These are phyloP conservation scores for Stentor coeruleus DNA, from an alignment of 73 alveolate species.

Conservation along the genomic window DNA sequence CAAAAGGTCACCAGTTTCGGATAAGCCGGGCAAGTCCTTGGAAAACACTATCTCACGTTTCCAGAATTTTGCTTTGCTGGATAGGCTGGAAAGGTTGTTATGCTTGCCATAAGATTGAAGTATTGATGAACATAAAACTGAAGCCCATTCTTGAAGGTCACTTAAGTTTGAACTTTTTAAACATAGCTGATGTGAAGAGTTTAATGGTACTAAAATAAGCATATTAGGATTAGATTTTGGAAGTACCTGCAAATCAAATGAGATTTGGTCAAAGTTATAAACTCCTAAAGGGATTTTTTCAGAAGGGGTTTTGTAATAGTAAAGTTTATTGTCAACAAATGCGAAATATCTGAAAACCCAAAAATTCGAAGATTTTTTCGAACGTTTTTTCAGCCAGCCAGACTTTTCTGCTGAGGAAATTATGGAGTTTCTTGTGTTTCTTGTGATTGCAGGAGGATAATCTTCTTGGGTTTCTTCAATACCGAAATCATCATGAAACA, in stretches of 20 bases:
- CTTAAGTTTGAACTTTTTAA: background rate
- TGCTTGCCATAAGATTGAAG: too few species aligned
- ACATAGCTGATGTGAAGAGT: background rate
- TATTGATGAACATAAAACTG: background rate
- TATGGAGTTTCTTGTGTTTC: background rate
- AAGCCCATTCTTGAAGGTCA: background rate
- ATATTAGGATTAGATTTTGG: background rate
- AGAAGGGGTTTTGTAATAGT: background rate
- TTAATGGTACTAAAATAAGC: background rate
- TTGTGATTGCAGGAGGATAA: background rate
- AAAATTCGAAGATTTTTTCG: background rate
- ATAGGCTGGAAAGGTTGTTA: background rate
- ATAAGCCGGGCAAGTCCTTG: background rate
- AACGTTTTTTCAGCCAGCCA: constrained; percentile 6
- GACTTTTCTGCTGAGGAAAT: background rate
- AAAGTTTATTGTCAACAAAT: background rate
- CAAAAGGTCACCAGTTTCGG: background rate
- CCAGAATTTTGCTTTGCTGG: background rate
- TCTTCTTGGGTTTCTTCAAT: background rate
- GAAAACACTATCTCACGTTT: too few species aligned
- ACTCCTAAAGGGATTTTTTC: background rate
- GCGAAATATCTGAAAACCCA: constrained; percentile 9
- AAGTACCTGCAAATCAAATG: constrained; percentile 7
- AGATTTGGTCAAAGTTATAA: background rate
- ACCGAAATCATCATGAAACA: background rate